phyloP scores from a whole-genome alignment of 495 filamentous ascomycete species.

The Penicillium bovifimosum region DNA sequence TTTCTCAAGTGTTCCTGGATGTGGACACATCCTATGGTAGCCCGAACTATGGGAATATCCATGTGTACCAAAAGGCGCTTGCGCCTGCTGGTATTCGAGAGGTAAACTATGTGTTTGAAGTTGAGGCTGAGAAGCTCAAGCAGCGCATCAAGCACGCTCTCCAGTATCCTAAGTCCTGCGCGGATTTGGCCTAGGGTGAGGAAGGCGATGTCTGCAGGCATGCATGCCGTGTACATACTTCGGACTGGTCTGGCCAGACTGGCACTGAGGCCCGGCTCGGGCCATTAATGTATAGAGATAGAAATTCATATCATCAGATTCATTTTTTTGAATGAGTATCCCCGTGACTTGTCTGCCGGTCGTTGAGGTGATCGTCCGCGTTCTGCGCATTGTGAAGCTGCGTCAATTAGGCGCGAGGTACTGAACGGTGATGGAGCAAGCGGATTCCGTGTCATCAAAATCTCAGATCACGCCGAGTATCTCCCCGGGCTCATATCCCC shows the following conservation, averaged over 20 bases:
- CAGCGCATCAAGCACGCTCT: constrained; percentile 26
- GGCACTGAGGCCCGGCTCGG: no score
- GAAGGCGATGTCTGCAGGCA: no score
- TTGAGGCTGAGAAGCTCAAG: constrained; percentile 29
- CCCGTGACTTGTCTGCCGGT: background rate
- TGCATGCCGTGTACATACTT: no score
- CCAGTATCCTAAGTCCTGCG: constrained; percentile 25
- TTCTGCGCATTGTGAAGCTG: no score
- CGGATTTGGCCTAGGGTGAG: constrained; percentile 6
- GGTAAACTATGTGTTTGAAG: constrained; percentile 31
- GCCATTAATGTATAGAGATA: no score
- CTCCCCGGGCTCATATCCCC: constrained; percentile 35
- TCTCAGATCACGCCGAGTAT: constrained; percentile 21
- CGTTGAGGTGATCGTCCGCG: background rate
- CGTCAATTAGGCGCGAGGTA: background rate
- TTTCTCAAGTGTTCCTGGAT: constrained; percentile 25
- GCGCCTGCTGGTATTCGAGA: constrained; percentile 23
- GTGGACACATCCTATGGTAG: constrained; percentile 33
- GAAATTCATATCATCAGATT: no score
- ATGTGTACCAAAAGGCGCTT: constrained; percentile 31
- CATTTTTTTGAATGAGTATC: no score
- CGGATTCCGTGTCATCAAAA: background rate
- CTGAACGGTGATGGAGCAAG: no score
- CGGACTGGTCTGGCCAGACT: no score
- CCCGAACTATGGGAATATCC: constrained; percentile 32